A percentile compares a stretch with the other conserved stretches of the same genome.
Conservation (phyloP, 148 eudicot genomes). For the Silene uniflora region DNA sequence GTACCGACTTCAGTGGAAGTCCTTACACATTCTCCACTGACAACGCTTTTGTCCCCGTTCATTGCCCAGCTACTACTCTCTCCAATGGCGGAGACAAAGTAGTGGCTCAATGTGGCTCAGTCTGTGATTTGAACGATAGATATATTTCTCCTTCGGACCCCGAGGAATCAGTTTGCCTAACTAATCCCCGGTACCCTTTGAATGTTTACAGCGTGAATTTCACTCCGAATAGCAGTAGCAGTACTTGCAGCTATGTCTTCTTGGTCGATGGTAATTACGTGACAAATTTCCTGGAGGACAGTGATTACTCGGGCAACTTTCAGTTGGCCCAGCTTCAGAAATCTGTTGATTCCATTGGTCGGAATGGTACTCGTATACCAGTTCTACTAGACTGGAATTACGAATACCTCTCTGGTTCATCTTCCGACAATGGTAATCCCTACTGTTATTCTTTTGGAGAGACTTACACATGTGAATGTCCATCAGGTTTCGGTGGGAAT, state of each 20-base stretch:
- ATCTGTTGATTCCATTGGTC: constrained; percentile 12
- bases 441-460: no score
- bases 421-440: no score
- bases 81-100: constrained; percentile 6
- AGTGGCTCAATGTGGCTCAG: constrained; percentile 16
- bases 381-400: neutral
- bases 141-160: neutral
- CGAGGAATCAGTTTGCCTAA: constrained; percentile 11
- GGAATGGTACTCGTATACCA: constrained; percentile 15
- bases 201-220: no score
- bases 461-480: no score
- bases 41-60: constrained; percentile 20
- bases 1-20: no score
- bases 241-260: constrained; percentile 13
- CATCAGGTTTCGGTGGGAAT: no score
- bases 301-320: neutral
- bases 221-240: neutral
- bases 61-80: constrained; percentile 17
- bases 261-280: neutral
- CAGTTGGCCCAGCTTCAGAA: constrained; percentile 6
- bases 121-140: neutral
- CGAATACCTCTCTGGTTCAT: neutral
- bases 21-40: constrained; percentile 9
- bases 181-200: neutral
- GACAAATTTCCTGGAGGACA: neutral